Conservation (phyloP, 116 monocot genomes). For the Posidonia oceanica region DNA sequence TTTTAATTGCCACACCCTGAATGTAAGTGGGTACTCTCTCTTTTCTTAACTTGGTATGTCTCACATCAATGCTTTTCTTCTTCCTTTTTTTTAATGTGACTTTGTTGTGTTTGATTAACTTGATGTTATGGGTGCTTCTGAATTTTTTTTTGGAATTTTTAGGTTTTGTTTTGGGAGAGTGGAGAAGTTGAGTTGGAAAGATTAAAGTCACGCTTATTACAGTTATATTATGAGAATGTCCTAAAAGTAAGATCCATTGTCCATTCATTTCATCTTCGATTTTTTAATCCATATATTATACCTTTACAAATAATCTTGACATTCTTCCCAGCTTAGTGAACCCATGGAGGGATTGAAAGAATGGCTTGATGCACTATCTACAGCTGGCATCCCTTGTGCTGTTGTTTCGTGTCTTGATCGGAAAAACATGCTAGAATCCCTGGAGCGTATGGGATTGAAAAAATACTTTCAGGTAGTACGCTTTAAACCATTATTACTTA, state of each 20-base stretch:
- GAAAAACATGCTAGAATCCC: constrained; percentile 59
- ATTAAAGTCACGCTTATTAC: constrained; percentile 71
- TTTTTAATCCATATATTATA: background rate
- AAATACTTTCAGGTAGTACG: constrained; percentile 73
- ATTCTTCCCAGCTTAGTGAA: constrained; percentile 50
- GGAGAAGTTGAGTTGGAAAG: constrained; percentile 50
- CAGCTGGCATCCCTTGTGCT: constrained; percentile 86
- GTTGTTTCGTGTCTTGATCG: constrained; percentile 86
- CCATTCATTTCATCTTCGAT: background rate
- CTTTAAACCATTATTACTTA: background rate
- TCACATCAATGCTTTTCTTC: background rate
- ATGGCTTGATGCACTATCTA: constrained; percentile 81
- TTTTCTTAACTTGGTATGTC: too few species aligned
- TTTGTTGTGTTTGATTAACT: background rate
- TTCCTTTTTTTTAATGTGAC: background rate
- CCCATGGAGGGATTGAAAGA: constrained; percentile 79
- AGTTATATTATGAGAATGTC: constrained; percentile 77
- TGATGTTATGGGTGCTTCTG: background rate
- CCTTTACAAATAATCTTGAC: background rate
- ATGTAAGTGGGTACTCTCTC: too few species aligned
- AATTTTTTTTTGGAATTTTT: background rate
- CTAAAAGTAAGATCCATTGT: constrained; percentile 32
- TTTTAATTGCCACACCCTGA: too few species aligned
- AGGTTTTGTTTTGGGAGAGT: constrained; percentile 78
- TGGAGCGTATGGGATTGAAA: constrained; percentile 54